phyloP scores from a whole-genome alignment of 371 early-diverging fungal genomes.

The Rhizomucor miehei region DNA sequence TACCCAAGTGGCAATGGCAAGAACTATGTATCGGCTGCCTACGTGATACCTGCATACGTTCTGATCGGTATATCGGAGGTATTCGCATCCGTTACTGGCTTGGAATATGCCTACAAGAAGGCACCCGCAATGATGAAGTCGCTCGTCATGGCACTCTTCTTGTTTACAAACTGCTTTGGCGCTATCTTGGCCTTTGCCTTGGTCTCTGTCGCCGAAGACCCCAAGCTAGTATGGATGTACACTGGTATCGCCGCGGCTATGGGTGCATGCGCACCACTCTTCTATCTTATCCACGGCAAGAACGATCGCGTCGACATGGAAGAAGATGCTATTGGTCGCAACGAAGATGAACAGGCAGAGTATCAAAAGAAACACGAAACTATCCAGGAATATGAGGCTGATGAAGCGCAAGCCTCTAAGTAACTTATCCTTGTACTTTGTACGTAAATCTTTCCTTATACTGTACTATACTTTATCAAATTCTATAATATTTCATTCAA shows the following conservation, averaged over 20 bases:
- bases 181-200: constrained; percentile 65
- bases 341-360: constrained; percentile 8
- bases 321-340: constrained; percentile 24
- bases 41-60: constrained; percentile 67
- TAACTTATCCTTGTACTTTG: background rate
- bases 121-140: constrained; percentile 76
- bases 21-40: constrained; percentile 58
- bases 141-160: constrained; percentile 67
- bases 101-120: constrained; percentile 78
- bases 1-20: constrained; percentile 15
- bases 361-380: background rate
- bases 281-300: constrained; percentile 20
- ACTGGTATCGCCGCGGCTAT: constrained; percentile 39
- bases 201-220: constrained; percentile 64
- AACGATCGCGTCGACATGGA: constrained; percentile 18
- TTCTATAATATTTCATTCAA: too few relatives aligned
- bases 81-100: constrained; percentile 72
- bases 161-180: constrained; percentile 69
- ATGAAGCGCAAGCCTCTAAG: background rate
- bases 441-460: too few relatives aligned
- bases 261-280: constrained; percentile 15
- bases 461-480: too few relatives aligned
- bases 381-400: constrained; percentile 11
- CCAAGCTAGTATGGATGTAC: constrained; percentile 66
- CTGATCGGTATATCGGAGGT: constrained; percentile 69